Evolutionary conservation across 2,329 filamentous ascomycete species (phyloP).

Genomic region (Lecanicillium sp.): DNA sequence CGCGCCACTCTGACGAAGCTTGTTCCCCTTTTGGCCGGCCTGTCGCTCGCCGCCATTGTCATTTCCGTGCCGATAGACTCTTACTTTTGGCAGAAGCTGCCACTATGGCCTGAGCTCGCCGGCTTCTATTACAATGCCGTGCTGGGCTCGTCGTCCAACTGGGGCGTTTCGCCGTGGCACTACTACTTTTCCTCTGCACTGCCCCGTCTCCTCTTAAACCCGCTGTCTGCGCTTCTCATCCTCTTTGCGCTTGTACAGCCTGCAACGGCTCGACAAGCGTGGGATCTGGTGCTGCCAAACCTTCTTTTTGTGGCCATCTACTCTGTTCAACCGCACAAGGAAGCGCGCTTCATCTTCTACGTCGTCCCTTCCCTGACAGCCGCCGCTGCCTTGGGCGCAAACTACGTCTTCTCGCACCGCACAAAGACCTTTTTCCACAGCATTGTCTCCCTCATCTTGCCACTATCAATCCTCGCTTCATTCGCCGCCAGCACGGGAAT

Average conservation of each 20-base stretch:
- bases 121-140: conserved; percentile 91
- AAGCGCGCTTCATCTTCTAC: conserved; percentile 93
- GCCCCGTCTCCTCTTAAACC: conserved; percentile 79
- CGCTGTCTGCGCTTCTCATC: conserved; percentile 51
- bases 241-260: conserved; percentile 43
- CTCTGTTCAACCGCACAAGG: conserved; percentile 88
- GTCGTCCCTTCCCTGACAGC: conserved; percentile 73
- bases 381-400: conserved; percentile 65
- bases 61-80: conserved; percentile 75
- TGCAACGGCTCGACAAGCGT: conserved; percentile 33
- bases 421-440: conserved; percentile 51
- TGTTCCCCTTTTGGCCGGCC: conserved; percentile 56
- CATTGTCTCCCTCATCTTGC: conserved; percentile 45
- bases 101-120: conserved; percentile 82
- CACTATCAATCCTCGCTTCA: conserved; percentile 51
- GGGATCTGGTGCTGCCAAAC: conserved; percentile 54
- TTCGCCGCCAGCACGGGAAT: conserved; percentile 57
- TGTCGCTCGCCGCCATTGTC: conserved; percentile 57
- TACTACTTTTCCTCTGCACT: conserved; percentile 80
- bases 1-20: conserved; percentile 49
- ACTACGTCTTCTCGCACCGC: conserved; percentile 60
- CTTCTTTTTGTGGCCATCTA: conserved; percentile 71
- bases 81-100: conserved; percentile 78
- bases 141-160: conserved; percentile 72
- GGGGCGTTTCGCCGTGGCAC: conserved; percentile 80